A percentile compares a stretch with the other conserved stretches of the same genome.
phyloP scores from a whole-genome alignment of 1,284 basidiomycete genomes.

The Moesziomyces aphidis region DNA sequence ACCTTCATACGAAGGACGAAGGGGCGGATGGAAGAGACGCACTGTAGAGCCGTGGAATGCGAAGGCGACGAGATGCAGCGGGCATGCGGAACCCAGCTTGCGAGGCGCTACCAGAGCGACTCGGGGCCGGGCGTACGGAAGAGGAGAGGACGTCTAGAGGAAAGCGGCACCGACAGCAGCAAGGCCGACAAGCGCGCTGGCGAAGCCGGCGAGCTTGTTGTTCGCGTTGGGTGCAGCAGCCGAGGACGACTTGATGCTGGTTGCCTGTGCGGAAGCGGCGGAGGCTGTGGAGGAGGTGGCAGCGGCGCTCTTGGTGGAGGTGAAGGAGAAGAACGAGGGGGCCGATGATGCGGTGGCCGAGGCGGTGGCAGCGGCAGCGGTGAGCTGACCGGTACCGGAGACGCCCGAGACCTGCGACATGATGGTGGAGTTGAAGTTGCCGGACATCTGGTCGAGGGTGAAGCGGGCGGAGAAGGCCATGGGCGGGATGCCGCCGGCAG shows the following conservation, averaged over 20 bases:
- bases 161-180: constrained; percentile 47
- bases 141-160: constrained; percentile 10
- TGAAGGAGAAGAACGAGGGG: constrained; percentile 13
- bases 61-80: not conserved
- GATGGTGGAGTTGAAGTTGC: constrained; percentile 59
- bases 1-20: constrained; percentile 21
- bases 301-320: constrained; percentile 64
- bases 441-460: constrained; percentile 49
- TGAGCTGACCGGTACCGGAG: constrained; percentile 24
- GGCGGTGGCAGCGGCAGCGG: constrained; percentile 8
- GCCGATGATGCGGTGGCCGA: constrained; percentile 10
- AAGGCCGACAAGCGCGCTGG: constrained; percentile 34
- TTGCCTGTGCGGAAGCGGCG: constrained; percentile 73
- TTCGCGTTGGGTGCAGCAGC: constrained; percentile 8
- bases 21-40: not conserved
- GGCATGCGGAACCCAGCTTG: not conserved
- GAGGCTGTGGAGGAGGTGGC: constrained; percentile 77
- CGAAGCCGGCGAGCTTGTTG: constrained; percentile 27
- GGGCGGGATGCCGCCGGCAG: constrained; percentile 32
- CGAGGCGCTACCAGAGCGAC: constrained; percentile 27
- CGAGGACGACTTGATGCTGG: constrained; percentile 30
- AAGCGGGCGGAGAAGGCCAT: constrained; percentile 64
- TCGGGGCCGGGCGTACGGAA: not conserved
- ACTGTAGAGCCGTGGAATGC: constrained; percentile 3
- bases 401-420: constrained; percentile 22